Conservation (phyloP, 2,329 filamentous ascomycete species). For the Rhynchosporium secalis region DNA sequence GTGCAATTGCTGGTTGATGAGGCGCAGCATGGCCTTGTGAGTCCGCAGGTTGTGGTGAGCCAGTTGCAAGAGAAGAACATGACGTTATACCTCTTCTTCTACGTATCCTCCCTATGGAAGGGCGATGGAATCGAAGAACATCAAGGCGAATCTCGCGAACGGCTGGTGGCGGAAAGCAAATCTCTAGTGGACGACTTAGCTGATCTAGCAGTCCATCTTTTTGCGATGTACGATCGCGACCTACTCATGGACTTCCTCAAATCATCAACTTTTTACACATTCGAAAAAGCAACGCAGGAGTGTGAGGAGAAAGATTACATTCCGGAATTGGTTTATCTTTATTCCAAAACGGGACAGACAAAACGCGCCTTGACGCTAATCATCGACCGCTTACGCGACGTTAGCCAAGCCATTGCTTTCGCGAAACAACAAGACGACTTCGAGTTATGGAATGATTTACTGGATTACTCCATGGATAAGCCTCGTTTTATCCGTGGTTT, state of each 20-base stretch:
- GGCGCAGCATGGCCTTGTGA: slow-evolving; percentile 83
- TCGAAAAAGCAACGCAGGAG: slow-evolving; percentile 74
- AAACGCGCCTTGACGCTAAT: slow-evolving; percentile 91
- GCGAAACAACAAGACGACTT: slow-evolving; percentile 90
- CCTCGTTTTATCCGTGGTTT: slow-evolving; percentile 90
- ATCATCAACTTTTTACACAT: slow-evolving; percentile 81
- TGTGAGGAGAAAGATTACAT: slow-evolving; percentile 82
- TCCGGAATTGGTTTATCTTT: slow-evolving; percentile 90
- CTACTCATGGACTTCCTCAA: slow-evolving; percentile 87
- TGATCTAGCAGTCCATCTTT: slow-evolving; percentile 82
- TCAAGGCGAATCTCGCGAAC: slow-evolving; percentile 54
- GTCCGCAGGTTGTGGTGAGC: slow-evolving; percentile 71
- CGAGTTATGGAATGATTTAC: slow-evolving; percentile 91
- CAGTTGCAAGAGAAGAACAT: slow-evolving; percentile 71
- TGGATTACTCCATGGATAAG: slow-evolving; percentile 97
- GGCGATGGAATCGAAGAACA: slow-evolving; percentile 64
- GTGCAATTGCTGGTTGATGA: slow-evolving; percentile 87
- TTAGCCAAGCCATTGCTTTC: slow-evolving; percentile 89
- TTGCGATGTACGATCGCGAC: slow-evolving; percentile 77
- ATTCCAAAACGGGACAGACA: slow-evolving; percentile 92
- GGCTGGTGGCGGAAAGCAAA: slow-evolving; percentile 58
- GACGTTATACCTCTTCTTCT: slow-evolving; percentile 84
- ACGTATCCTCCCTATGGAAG: slow-evolving; percentile 82
- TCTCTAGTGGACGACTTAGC: slow-evolving; percentile 82
- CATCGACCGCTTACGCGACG: slow-evolving; percentile 88